Conservation (phyloP, 1,284 basidiomycete genomes). For the Rhizopogon parksii region DNA sequence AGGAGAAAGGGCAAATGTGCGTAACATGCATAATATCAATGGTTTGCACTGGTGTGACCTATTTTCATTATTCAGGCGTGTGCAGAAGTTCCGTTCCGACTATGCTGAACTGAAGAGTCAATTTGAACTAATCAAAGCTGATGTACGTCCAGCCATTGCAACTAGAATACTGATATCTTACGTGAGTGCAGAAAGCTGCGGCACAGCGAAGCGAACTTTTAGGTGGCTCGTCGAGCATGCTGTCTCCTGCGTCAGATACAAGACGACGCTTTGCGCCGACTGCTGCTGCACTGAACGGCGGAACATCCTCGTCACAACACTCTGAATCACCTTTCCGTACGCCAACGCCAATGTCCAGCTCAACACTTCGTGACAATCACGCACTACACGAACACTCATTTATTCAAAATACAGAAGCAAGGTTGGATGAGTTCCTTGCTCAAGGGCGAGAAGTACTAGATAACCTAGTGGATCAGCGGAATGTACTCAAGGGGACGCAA, state of each 20-base stretch:
- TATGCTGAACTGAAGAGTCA: slow-evolving; percentile 65
- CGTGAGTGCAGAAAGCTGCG: slow-evolving; percentile 41
- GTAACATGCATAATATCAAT: slow-evolving; percentile 18
- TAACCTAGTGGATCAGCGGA: slow-evolving; percentile 85
- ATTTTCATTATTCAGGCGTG: slow-evolving; percentile 45
- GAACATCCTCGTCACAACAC: slow-evolving; percentile 36
- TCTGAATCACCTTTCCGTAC: slow-evolving; percentile 71
- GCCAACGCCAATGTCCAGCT: slow-evolving; percentile 47
- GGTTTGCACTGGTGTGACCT: slow-evolving; percentile 4
- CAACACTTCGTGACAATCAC: slow-evolving; percentile 60
- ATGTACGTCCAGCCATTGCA: slow-evolving; percentile 25
- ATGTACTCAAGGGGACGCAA: slow-evolving; percentile 88
- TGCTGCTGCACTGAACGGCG: slow-evolving; percentile 13
- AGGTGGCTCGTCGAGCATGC: slow-evolving; percentile 36
- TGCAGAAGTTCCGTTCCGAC: slow-evolving; percentile 75
- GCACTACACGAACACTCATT: slow-evolving; percentile 85
- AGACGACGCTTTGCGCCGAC: slow-evolving; percentile 53
- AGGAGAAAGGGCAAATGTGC: slow-evolving; percentile 90
- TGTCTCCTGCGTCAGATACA: slow-evolving; percentile 46
- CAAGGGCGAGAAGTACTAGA: slow-evolving; percentile 87
- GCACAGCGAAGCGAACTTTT: slow-evolving; percentile 58
- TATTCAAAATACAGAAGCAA: slow-evolving; percentile 71
- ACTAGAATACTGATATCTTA: background rate
- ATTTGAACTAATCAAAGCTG: slow-evolving; percentile 62
- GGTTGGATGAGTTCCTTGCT: slow-evolving; percentile 83